phyloP scores from a whole-genome alignment of 345 rosid species.

The Cardamine occulta region DNA sequence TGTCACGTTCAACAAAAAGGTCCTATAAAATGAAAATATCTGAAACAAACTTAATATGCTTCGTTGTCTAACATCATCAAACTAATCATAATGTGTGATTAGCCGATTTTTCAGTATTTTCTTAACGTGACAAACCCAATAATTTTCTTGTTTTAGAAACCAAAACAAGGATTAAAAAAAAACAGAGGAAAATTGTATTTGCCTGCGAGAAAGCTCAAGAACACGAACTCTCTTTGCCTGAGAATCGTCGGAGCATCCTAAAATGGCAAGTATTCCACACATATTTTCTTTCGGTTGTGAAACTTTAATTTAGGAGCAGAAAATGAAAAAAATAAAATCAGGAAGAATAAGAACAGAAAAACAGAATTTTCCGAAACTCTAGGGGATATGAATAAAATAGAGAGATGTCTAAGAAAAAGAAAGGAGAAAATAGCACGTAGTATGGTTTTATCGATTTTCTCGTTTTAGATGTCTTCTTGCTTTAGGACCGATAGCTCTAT shows the following conservation, averaged over 20 bases:
- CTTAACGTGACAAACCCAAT: not conserved
- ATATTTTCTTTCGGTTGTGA: slow-evolving; percentile 35
- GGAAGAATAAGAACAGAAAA: not conserved
- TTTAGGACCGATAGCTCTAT: slow-evolving; percentile 24
- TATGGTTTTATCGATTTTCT: not conserved
- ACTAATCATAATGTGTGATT: slow-evolving; percentile 7
- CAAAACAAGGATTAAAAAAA: no score
- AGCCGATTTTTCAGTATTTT: not conserved
- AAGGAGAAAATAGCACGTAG: slow-evolving; percentile 31
- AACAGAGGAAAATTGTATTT: slow-evolving; percentile 18
- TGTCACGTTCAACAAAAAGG: slow-evolving; percentile 27
- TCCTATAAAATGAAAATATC: not conserved
- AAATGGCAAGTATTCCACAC: slow-evolving; percentile 97
- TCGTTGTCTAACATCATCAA: not conserved
- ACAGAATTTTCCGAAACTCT: slow-evolving; percentile 17
- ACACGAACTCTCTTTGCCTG: slow-evolving; percentile 95
- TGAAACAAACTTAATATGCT: not conserved
- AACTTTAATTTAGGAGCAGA: no score
- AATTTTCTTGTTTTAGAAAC: not conserved
- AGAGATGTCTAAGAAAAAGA: slow-evolving; percentile 17
- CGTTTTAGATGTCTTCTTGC: slow-evolving; percentile 22
- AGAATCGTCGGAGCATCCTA: slow-evolving; percentile 92
- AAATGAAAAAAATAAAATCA: slow-evolving; percentile 15
- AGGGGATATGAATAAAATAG: not conserved
- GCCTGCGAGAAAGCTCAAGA: slow-evolving; percentile 99